phyloP scores from a whole-genome alignment of 164 flowering plant species.

The Nymphaea colorata region DNA sequence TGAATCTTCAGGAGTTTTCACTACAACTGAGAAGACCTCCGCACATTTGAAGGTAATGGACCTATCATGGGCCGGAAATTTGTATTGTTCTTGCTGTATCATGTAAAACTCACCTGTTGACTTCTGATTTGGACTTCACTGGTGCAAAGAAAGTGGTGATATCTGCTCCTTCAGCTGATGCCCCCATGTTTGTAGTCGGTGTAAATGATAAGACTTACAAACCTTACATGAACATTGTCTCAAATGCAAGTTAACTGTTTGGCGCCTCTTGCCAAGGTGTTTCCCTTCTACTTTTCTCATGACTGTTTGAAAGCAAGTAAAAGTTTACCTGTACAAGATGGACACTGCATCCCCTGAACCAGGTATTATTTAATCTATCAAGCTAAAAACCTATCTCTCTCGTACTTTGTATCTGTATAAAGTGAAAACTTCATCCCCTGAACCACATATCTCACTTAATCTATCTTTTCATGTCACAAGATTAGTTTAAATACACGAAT shows the following conservation, averaged over 20 bases:
- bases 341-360: no score
- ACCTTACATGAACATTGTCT: conserved; percentile 76
- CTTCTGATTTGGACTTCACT: no score
- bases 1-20: conserved; percentile 72
- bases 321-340: no score
- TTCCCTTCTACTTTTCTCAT: background rate
- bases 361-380: no score
- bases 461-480: background rate
- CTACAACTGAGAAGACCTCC: conserved; percentile 54
- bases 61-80: background rate
- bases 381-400: no score
- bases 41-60: conserved; percentile 59
- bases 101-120: no score
- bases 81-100: no score
- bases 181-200: conserved; percentile 84
- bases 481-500: no score
- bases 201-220: conserved; percentile 61
- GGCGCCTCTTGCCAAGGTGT: conserved; percentile 79
- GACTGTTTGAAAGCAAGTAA: background rate
- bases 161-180: conserved; percentile 90
- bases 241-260: conserved; percentile 93
- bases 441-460: no score
- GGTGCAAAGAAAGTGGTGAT: conserved; percentile 71
- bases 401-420: no score
- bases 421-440: no score